Evolutionary conservation across 1,139 yeast species (phyloP).

Genomic region (Yamadazyma taylorii): DNA sequence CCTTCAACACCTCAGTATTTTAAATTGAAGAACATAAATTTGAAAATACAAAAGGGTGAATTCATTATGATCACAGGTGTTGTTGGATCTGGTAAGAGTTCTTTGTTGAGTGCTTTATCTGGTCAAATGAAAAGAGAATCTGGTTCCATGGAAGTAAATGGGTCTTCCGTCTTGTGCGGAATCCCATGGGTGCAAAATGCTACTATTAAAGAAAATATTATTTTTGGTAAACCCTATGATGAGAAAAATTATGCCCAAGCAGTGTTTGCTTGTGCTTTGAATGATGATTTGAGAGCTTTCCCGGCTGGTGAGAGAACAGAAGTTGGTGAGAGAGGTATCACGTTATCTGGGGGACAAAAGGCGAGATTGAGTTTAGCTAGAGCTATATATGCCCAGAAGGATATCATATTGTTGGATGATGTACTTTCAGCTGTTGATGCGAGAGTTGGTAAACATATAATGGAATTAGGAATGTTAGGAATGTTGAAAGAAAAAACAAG

Average conservation of each 20-base stretch:
- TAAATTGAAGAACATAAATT: constrained; percentile 30
- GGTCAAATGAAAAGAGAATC: constrained; percentile 52
- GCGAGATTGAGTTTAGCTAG: constrained; percentile 49
- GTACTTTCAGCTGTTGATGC: constrained; percentile 53
- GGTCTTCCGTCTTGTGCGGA: constrained; percentile 47
- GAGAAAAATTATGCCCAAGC: constrained; percentile 28
- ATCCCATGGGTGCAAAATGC: constrained; percentile 50
- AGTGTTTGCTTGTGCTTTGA: constrained; percentile 36
- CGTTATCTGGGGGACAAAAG: constrained; percentile 51
- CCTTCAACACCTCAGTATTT: neutral
- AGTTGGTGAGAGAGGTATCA: constrained; percentile 51
- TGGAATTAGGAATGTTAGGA: constrained; percentile 39
- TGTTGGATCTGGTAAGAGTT: constrained; percentile 73
- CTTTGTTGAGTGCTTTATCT: constrained; percentile 51
- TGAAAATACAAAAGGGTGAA: constrained; percentile 53
- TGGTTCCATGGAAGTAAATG: constrained; percentile 43
- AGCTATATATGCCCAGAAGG: constrained; percentile 42
- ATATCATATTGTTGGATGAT: constrained; percentile 45
- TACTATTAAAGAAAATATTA: constrained; percentile 41
- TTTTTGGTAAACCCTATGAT: constrained; percentile 31
- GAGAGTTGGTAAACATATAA: constrained; percentile 47
- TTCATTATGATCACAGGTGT: constrained; percentile 70
- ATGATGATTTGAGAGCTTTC: constrained; percentile 36
- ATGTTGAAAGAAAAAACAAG: constrained; percentile 37
- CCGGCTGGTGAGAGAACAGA: constrained; percentile 48